A percentile compares a stretch with the other conserved stretches of the same genome.
Conservation (phyloP, 1,284 basidiomycete species). For the Rhodofomes roseus region DNA sequence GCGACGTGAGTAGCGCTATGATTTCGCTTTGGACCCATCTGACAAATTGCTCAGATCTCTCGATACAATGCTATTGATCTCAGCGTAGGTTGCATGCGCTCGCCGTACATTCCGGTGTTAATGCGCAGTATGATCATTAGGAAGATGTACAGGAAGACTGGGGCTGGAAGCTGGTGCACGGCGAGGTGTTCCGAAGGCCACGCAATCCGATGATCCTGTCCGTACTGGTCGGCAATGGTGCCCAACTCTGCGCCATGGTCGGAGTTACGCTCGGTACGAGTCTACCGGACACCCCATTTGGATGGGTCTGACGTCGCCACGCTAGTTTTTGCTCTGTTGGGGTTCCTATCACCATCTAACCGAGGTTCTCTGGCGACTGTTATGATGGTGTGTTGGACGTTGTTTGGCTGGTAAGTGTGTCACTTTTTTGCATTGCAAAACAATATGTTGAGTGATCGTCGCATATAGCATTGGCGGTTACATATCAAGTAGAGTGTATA, state of each 20-base stretch:
- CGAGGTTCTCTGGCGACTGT: slow-evolving; percentile 93
- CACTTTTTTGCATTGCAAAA: background rate
- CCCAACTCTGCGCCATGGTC: slow-evolving; percentile 88
- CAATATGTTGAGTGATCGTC: background rate
- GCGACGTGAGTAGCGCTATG: slow-evolving; percentile 66
- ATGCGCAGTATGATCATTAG: slow-evolving; percentile 32
- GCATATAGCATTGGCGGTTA: slow-evolving; percentile 78
- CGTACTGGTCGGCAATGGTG: slow-evolving; percentile 87
- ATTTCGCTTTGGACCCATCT: slow-evolving; percentile 13
- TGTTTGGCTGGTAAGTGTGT: slow-evolving; percentile 76
- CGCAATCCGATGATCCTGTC: slow-evolving; percentile 76
- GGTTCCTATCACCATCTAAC: slow-evolving; percentile 96
- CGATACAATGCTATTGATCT: slow-evolving; percentile 97
- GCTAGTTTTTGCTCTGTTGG: slow-evolving; percentile 89
- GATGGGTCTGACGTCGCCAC: background rate
- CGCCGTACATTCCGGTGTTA: slow-evolving; percentile 3
- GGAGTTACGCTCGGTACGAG: slow-evolving; percentile 76
- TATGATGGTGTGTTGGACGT: slow-evolving; percentile 94
- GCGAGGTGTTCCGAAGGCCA: slow-evolving; percentile 93
- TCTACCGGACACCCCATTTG: background rate
- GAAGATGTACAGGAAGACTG: slow-evolving; percentile 98
- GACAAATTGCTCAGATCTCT: slow-evolving; percentile 58
- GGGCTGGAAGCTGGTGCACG: slow-evolving; percentile 97
- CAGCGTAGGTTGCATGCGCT: slow-evolving; percentile 49
- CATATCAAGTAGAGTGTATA: slow-evolving; percentile 81